Evolutionary conservation across 2,329 filamentous ascomycete genomes (phyloP), one percentile per base, ranked within the genome.

Genomic region (Byssoonygena ceratinophila): DNA sequence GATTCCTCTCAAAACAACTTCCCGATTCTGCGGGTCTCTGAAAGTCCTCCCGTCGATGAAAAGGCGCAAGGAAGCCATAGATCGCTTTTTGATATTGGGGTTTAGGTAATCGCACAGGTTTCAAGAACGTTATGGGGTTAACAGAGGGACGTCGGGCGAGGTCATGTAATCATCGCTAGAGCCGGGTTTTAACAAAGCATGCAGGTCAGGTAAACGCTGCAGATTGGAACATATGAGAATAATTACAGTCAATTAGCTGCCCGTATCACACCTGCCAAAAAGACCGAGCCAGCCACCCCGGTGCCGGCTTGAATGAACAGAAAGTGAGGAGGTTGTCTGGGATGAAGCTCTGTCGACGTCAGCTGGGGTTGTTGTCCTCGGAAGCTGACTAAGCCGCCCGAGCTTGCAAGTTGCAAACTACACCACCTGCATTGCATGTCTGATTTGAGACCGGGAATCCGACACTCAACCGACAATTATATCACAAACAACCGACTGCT

Each of bases 1-100:
- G 74, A 98, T 95, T 58, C 92, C 92, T 58, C 92, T 83, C 41
- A 98, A 76, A 1, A 87, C 84, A 53, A 98, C 81, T 70, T 97
- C 86, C 56, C 92, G 84, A 59, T 89, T 84, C 58, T 88, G 73
- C 12, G 74, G 67, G 67, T 98, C 94, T 57, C 87, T 81, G 70
- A 98, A 96, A 59, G 81, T 82, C 56, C 82, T 82, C 59, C 92
- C 85, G 63, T 96, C 87, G 61, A 98, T 91, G 22, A 80, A 82
- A 47, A 98, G 76, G 50, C 85, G 83, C 49, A 91, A 79, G 20
- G 81, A 74, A 55, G 84, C 74, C 88, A 94, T 95, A 14, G 27
- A 27, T 31, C n/a, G 27, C 44, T 12, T 20, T 2, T 45, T n/a
- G 27, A 32, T 27, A 16, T 4, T 23, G 27, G 18, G 32, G 23